These are phyloP conservation scores for Tylopilus orsonianus DNA, from an alignment of 1,284 basidiomycete genomes.

Conservation along the genomic window DNA sequence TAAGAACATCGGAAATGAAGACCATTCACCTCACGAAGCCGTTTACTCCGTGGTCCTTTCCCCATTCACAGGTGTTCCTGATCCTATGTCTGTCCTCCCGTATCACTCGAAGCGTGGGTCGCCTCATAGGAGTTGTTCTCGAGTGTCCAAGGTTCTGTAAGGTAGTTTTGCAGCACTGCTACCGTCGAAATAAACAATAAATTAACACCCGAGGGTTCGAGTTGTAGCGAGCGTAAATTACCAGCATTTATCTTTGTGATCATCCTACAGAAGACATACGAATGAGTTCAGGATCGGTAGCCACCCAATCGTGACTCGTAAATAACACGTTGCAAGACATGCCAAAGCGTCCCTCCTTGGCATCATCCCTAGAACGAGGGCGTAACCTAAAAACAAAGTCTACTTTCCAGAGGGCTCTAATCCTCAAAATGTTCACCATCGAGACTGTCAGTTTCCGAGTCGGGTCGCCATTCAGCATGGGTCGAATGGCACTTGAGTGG, in stretches of 20 bases:
- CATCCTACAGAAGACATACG: conserved; percentile 35
- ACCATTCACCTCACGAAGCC: conserved; percentile 36
- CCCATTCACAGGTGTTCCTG: conserved; percentile 38
- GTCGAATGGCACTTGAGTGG: conserved; percentile 8
- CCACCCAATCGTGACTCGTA: conserved; percentile 37
- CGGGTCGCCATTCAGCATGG: background rate
- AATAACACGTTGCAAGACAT: conserved; percentile 26
- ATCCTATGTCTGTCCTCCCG: conserved; percentile 32
- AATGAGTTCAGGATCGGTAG: conserved; percentile 44
- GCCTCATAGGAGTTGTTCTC: conserved; percentile 42
- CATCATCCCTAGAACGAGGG: conserved; percentile 39
- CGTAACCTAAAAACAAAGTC: conserved; percentile 36
- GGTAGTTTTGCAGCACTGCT: conserved; percentile 38
- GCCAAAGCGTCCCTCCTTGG: conserved; percentile 39
- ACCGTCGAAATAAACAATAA: conserved; percentile 46
- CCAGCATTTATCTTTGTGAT: conserved; percentile 31
- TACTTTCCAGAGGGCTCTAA: conserved; percentile 8
- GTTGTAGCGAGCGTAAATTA: conserved; percentile 37
- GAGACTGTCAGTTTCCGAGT: no score
- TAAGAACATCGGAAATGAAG: background rate
- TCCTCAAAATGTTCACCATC: background rate
- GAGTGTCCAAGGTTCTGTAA: conserved; percentile 40
- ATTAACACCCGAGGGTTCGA: conserved; percentile 35
- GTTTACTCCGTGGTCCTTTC: conserved; percentile 33
- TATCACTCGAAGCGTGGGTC: conserved; percentile 17